Conservation (phyloP, 495 filamentous ascomycete species). For the Tuber microsphaerosporum region DNA sequence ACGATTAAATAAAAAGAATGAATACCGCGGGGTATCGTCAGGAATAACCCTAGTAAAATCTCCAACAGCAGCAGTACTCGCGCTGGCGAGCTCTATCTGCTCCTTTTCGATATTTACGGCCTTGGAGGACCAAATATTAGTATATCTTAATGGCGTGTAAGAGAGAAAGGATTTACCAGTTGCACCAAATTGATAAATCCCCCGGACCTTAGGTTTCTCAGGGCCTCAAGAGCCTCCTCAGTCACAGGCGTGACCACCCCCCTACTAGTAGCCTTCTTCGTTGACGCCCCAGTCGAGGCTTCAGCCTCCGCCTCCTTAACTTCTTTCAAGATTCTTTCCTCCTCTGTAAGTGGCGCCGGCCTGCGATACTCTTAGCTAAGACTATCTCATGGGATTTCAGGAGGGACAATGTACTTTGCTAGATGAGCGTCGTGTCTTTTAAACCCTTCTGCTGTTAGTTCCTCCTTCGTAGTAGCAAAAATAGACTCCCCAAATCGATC, state of each 20-base stretch:
- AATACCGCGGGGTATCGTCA: slow-evolving; percentile 76
- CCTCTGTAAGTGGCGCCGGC: slow-evolving; percentile 71
- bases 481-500: slow-evolving; percentile 76
- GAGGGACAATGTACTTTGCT: slow-evolving; percentile 45
- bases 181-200: slow-evolving; percentile 62
- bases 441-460: slow-evolving; percentile 67
- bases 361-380: slow-evolving; percentile 18
- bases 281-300: slow-evolving; percentile 62
- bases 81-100: slow-evolving; percentile 63
- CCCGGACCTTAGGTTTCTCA: slow-evolving; percentile 54
- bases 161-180: slow-evolving; percentile 54
- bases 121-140: slow-evolving; percentile 44
- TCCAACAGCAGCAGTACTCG: slow-evolving; percentile 45
- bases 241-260: slow-evolving; percentile 60
- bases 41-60: slow-evolving; percentile 55
- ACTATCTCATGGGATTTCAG: slow-evolving; percentile 15
- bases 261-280: slow-evolving; percentile 53
- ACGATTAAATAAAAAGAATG: slow-evolving; percentile 61
- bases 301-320: slow-evolving; percentile 76
- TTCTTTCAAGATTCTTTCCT: slow-evolving; percentile 69
- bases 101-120: slow-evolving; percentile 71
- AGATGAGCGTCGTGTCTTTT: slow-evolving; percentile 62
- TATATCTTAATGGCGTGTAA: neutral
- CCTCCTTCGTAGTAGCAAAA: slow-evolving; percentile 67
- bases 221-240: slow-evolving; percentile 59